Percentiles rank a stretch among this genome's conserved stretches.
Conservation (phyloP, 352 stramenopile species). For the Phytophthora foliorum region DNA sequence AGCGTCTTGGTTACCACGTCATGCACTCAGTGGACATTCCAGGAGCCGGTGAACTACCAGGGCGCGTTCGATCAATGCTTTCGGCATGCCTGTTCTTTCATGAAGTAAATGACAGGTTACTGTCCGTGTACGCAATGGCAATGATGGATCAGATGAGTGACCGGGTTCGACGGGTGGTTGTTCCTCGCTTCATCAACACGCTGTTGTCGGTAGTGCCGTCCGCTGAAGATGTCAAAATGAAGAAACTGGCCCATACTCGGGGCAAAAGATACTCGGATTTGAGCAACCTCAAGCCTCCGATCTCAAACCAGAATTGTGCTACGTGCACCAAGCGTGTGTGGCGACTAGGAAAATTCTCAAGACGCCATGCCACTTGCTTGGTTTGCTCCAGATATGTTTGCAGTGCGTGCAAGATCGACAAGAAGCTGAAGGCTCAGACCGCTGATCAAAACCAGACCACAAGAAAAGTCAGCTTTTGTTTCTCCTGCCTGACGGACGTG, state of each 20-base stretch:
- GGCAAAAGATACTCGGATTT: slow-evolving; percentile 22
- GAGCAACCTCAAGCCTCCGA: slow-evolving; percentile 12
- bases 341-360: slow-evolving; percentile 22
- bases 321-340: slow-evolving; percentile 29
- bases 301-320: slow-evolving; percentile 23
- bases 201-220: slow-evolving; percentile 31
- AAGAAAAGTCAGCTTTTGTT: slow-evolving; percentile 48
- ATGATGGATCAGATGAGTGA: slow-evolving; percentile 38
- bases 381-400: slow-evolving; percentile 39
- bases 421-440: slow-evolving; percentile 36
- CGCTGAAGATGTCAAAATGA: slow-evolving; percentile 12
- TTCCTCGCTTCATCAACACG: slow-evolving; percentile 30
- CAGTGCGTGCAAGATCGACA: slow-evolving; percentile 38
- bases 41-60: slow-evolving; percentile 30
- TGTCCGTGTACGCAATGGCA: slow-evolving; percentile 39
- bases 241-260: slow-evolving; percentile 25
- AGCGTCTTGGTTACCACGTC: slow-evolving; percentile 56
- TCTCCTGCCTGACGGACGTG: slow-evolving; percentile 31
- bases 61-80: slow-evolving; percentile 45
- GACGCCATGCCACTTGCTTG: slow-evolving; percentile 27
- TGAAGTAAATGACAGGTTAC: slow-evolving; percentile 25
- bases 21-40: slow-evolving; percentile 63
- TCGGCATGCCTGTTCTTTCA: slow-evolving; percentile 46
- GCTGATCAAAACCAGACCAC: slow-evolving; percentile 21
- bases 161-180: slow-evolving; percentile 25